Conservation (phyloP, 2,329 filamentous ascomycete species). For the Colletotrichum tabaci region DNA sequence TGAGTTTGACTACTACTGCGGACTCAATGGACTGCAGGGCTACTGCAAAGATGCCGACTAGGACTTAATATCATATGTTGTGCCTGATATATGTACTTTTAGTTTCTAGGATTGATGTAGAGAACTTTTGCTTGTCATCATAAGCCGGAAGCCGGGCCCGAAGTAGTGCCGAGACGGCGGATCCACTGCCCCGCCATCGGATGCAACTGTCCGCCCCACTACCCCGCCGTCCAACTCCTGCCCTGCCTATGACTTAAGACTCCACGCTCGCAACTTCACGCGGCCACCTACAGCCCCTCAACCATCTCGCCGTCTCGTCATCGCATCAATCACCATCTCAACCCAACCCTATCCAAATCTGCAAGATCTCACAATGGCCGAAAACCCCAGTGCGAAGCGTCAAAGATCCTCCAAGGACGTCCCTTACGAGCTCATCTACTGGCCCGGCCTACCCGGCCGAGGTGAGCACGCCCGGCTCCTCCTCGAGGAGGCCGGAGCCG, state of each 20-base stretch:
- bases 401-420: slow-evolving; percentile 57
- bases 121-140: too few species aligned
- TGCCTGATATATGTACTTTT: too few species aligned
- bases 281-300: background rate
- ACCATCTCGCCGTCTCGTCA: background rate
- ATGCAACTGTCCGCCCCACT: slow-evolving; percentile 19
- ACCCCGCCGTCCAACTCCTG: slow-evolving; percentile 29
- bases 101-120: too few species aligned
- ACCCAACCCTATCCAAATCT: background rate
- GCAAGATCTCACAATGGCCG: slow-evolving; percentile 13
- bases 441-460: slow-evolving; percentile 79
- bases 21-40: slow-evolving; percentile 2
- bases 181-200: slow-evolving; percentile 24
- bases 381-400: slow-evolving; percentile 47
- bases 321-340: background rate
- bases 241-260: slow-evolving; percentile 33
- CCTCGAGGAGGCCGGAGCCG: slow-evolving; percentile 77
- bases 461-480: slow-evolving; percentile 81
- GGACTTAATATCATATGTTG: too few species aligned
- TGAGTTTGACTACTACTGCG: slow-evolving; percentile 23
- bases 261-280: background rate
- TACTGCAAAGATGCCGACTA: background rate
- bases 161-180: background rate
- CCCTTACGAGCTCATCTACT: slow-evolving; percentile 79
- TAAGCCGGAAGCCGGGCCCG: too few species aligned